Base-by-base conservation (phyloP, 192 early-diverging fungal species). In the Helicostylum pulchrum region DNA sequence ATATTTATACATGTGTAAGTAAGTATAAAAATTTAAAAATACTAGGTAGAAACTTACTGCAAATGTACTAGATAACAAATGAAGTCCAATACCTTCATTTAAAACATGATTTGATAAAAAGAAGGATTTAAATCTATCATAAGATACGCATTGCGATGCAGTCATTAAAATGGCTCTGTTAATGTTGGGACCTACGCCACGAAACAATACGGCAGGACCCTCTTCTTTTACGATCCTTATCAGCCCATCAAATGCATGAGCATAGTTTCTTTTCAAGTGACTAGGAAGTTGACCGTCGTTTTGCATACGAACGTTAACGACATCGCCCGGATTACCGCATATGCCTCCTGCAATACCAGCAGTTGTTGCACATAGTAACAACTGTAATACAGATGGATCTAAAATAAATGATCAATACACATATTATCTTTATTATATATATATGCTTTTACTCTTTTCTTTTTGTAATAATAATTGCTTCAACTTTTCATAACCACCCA, bases 81-180 rank as follows among this genome's bases (percentile, higher is more conserved):
- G 92, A 32, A 85, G 74, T 7, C 58, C 21, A 36, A 89, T 61
- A 46, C 86, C 84, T 65, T 94, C 91, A 12, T 77, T 52, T 53
- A 91, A 82, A 48, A 78, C 78, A 10, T 76, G 66, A 3, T 82
- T 80, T 7, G 76, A 64, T 31, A 92, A 65, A 42, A 94, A 71
- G n/a, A 87, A 54, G 14, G 87, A 76, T 78, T 94, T 94, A 68
- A 88, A 87, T 14, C 72, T 78, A 66, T 94, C 92, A 75, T 94
- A 94, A 1, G 84, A 86, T 23, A 80, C 81, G 26, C 90, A 77
- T 62, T 92, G 90, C 0, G 86, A 83, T 7, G 79, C 77, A 9
- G 85, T 89, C 85, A 92, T 92, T 44, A 94, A 82, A 72, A 97
- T 90, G 5, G 97, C 94, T 48, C 97, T 81, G 53, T 94, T 86